Evolutionary conservation across 129 eudicot species (phyloP).

Genomic region (Flaveria robusta): DNA sequence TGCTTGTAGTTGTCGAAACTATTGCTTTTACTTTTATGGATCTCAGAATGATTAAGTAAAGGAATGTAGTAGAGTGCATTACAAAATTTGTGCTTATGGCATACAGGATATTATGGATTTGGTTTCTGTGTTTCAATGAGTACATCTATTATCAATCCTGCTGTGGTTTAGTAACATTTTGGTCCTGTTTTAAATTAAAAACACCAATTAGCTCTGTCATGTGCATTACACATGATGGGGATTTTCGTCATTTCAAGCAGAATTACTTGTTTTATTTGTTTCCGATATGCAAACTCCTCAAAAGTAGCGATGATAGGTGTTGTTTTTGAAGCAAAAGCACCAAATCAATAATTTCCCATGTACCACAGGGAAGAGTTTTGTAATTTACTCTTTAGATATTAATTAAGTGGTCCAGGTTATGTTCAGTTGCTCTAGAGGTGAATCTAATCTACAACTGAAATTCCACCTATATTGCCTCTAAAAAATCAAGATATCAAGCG

Average conservation of each 20-base stretch:
- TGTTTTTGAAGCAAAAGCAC: neutral
- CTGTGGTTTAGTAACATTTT: neutral
- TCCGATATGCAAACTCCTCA: neutral
- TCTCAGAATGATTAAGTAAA: neutral
- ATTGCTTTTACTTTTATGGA: no score
- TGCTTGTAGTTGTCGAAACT: no score
- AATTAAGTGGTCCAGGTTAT: neutral
- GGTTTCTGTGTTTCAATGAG: neutral
- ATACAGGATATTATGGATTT: neutral
- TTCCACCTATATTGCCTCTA: neutral
- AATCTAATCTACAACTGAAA: neutral
- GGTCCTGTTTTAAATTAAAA: neutral
- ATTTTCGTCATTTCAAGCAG: neutral
- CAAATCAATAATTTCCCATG: neutral
- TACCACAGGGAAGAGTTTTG: neutral
- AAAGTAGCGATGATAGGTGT: neutral
- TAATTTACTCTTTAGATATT: neutral
- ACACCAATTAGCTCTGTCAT: neutral
- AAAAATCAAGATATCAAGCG: neutral
- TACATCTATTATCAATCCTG: neutral
- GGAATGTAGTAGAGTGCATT: neutral
- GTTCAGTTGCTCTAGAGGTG: neutral
- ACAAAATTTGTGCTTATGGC: neutral
- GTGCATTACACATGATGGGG: neutral
- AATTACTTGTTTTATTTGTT: neutral